phyloP scores from a whole-genome alignment of 2,329 filamentous ascomycete genomes.

The Pestalotiopsis sp. region DNA sequence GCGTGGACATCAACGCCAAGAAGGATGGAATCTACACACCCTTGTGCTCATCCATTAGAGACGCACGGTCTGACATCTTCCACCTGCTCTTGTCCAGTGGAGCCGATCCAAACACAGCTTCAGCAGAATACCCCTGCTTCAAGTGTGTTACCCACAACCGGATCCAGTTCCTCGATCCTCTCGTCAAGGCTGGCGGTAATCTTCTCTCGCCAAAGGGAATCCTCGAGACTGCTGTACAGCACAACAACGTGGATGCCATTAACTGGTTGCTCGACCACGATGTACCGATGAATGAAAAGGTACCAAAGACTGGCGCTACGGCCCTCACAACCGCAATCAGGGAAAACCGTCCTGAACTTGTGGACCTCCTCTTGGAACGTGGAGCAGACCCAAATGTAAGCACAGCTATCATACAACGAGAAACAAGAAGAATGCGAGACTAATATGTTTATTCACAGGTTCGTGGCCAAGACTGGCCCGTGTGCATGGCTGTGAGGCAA shows the following conservation, averaged over 20 bases:
- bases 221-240: conserved; percentile 63
- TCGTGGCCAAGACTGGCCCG: conserved; percentile 70
- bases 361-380: conserved; percentile 54
- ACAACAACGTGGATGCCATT: conserved; percentile 63
- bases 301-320: conserved; percentile 56
- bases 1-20: conserved; percentile 62
- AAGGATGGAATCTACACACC: conserved; percentile 71
- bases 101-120: conserved; percentile 65
- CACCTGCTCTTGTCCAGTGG: conserved; percentile 57
- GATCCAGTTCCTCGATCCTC: conserved; percentile 59
- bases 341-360: conserved; percentile 59
- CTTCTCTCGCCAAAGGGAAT: conserved; percentile 65
- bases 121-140: conserved; percentile 67
- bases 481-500: conserved; percentile 68
- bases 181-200: conserved; percentile 63
- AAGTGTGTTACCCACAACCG: conserved; percentile 71
- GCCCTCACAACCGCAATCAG: conserved; percentile 68
- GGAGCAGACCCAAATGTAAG: conserved; percentile 43
- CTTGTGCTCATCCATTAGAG: conserved; percentile 68
- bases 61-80: conserved; percentile 65
- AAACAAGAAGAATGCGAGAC: no score
- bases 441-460: conserved; percentile 26
- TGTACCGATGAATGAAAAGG: conserved; percentile 62
- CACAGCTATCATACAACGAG: no score
- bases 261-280: conserved; percentile 63